phyloP scores from a whole-genome alignment of 106 monocot species.

The Ottelia alismoides region DNA sequence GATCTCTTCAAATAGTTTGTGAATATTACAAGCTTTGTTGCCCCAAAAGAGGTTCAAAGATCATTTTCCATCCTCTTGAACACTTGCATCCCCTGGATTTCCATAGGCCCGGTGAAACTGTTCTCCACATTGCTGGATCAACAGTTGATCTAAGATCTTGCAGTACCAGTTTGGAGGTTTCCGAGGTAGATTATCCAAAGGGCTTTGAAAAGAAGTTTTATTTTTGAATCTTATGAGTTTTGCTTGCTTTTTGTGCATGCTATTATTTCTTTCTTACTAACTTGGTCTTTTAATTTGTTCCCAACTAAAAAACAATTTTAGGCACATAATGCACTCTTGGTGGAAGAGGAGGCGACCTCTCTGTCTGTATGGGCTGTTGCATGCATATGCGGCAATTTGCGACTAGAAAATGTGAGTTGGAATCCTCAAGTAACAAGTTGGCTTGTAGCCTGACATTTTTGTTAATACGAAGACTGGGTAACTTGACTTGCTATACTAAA shows the following conservation, averaged over 20 bases:
- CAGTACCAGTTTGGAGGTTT: slow-evolving; percentile 54
- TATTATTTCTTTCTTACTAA: too few species aligned
- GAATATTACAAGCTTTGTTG: slow-evolving; percentile 64
- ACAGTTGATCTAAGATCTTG: slow-evolving; percentile 70
- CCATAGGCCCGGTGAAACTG: slow-evolving; percentile 75
- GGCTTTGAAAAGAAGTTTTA: too few species aligned
- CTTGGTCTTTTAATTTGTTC: neutral
- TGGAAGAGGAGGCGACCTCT: slow-evolving; percentile 89
- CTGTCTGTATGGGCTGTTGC: slow-evolving; percentile 91
- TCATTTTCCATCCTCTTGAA: slow-evolving; percentile 87
- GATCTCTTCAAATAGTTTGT: slow-evolving; percentile 79
- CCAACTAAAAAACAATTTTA: slow-evolving; percentile 16
- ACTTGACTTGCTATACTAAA: too few species aligned
- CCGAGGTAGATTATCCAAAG: too few species aligned
- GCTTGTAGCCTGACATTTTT: too few species aligned
- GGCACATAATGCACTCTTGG: slow-evolving; percentile 66
- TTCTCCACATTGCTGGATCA: slow-evolving; percentile 78
- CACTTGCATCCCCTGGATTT: slow-evolving; percentile 85
- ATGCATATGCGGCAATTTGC: slow-evolving; percentile 85
- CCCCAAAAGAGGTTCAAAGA: slow-evolving; percentile 73
- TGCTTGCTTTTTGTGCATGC: too few species aligned
- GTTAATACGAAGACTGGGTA: too few species aligned
- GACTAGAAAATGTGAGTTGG: slow-evolving; percentile 87
- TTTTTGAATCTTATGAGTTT: too few species aligned
- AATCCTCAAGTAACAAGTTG: neutral